A percentile compares a stretch with the other conserved stretches of the same genome.
These are phyloP conservation scores for Populus tomentosa DNA, from an alignment of 441 rosid genomes.

Conservation along the genomic window DNA sequence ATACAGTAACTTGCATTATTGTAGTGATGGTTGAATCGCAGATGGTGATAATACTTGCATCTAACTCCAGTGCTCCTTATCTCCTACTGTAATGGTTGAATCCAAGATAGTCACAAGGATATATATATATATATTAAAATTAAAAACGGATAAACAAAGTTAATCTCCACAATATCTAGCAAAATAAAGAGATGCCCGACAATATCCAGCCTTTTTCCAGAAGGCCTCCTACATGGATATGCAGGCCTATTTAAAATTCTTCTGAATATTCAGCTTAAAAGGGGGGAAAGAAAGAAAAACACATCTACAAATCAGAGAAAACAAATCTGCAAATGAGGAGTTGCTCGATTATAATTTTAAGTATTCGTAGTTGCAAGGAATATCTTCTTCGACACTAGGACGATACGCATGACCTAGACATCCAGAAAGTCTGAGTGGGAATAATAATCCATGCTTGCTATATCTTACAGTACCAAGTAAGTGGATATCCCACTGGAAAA, in stretches of 20 bases:
- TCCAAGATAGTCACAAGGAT: too few species aligned
- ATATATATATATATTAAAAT: too few species aligned
- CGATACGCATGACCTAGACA: background rate
- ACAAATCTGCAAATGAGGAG: background rate
- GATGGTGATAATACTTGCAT: too few species aligned
- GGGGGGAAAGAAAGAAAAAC: background rate
- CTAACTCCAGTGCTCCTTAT: too few species aligned
- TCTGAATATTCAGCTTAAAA: background rate
- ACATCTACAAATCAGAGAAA: too few species aligned
- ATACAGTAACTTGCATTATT: background rate
- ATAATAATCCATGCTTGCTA: background rate
- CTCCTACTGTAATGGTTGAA: too few species aligned
- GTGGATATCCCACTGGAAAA: conserved; percentile 16
- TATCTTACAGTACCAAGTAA: background rate
- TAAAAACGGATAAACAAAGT: too few species aligned
- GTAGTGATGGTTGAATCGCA: background rate
- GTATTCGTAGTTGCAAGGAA: background rate
- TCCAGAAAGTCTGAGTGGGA: background rate
- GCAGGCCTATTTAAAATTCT: too few species aligned
- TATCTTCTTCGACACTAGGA: background rate
- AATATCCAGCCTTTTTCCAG: too few species aligned
- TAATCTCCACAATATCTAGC: too few species aligned
- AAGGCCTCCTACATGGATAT: too few species aligned
- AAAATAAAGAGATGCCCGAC: too few species aligned
- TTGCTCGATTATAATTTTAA: background rate